phyloP scores from a whole-genome alignment of 768 basidiomycete species.

The Cytidiella melzeri region DNA sequence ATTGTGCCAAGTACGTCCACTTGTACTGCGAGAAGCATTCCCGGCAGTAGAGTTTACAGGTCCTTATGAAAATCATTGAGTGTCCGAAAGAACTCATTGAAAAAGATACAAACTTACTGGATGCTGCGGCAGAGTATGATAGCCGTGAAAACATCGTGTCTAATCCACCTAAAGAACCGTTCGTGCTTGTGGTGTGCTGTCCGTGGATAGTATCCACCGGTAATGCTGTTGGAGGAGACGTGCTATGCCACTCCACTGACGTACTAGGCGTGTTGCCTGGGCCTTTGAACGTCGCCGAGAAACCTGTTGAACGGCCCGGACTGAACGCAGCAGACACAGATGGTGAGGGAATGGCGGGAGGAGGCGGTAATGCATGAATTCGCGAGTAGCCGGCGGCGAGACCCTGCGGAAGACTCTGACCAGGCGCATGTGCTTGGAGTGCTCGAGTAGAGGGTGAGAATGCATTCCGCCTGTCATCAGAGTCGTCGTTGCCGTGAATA shows the following conservation, averaged over 20 bases:
- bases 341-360: slow-evolving; percentile 32
- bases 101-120: slow-evolving; percentile 17
- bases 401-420: slow-evolving; percentile 87
- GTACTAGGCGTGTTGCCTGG: slow-evolving; percentile 15
- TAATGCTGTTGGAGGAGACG: slow-evolving; percentile 18
- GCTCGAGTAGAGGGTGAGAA: slow-evolving; percentile 73
- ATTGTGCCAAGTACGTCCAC: slow-evolving; percentile 32
- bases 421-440: slow-evolving; percentile 81
- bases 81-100: not conserved
- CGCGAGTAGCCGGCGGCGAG: slow-evolving; percentile 87
- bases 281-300: slow-evolving; percentile 22
- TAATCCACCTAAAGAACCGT: slow-evolving; percentile 23
- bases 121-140: slow-evolving; percentile 45
- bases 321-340: slow-evolving; percentile 25
- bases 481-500: slow-evolving; percentile 22
- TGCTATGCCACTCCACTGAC: slow-evolving; percentile 26
- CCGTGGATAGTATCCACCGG: no score
- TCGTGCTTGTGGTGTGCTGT: slow-evolving; percentile 13
- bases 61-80: slow-evolving; percentile 3
- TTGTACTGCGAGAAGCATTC: slow-evolving; percentile 20
- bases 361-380: slow-evolving; percentile 64
- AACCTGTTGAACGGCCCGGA: slow-evolving; percentile 18
- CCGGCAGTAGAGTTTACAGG: slow-evolving; percentile 1
- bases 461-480: slow-evolving; percentile 21
- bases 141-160: slow-evolving; percentile 53